Base-by-base conservation (phyloP, 1,284 basidiomycete genomes). In the Neolentinus lepideus region DNA sequence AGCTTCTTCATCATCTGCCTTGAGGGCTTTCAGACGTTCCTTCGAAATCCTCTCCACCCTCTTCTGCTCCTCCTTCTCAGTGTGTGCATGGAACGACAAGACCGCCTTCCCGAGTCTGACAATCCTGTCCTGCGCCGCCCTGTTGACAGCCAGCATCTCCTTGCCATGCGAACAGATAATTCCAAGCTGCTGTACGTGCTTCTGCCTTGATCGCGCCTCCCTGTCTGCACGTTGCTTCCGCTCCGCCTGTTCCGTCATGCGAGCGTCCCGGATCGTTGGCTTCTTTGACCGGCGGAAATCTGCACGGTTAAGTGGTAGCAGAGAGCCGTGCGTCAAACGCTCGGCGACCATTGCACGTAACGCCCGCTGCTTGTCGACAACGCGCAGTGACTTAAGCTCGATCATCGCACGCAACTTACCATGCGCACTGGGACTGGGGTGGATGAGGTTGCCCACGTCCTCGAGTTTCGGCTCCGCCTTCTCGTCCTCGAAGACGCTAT, bases 51-150 rank as follows among this genome's bases (percentile, higher is more conserved):
- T 80, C 73, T 99, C 97, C 62, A 99, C 91, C 35, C 96, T 83
- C 73, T 97, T 94, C 78, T 98, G 94, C 79, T 99, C 98, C 75
- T 99, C 96, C 78, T 95, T 96, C 77, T 99, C 95, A 0, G 95
- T 97, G 57, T 85, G 82, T 25, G 78, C 76, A 71, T 98, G 95
- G 75, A 98, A 90, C 55, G 81, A 85, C 51, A 90, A 76, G 24
- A 99, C 93, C 4, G 94, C 83, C 62, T 90, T 89, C 60, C 93
- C 91, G 22, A 97, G 86, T 58, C 91, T 86, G 51, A 80, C 73
- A 61, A 95, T 80, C 61, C 95, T 90, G 52, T 94, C 90, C 67
- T 89, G 80, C 33, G 84, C 79, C 45, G 72, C 66, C 56, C 83
- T 77, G 64, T 85, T 85, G 50, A 77, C 82, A 4, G 78, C 77